phyloP scores from a whole-genome alignment of 768 basidiomycete species.

The Phylloporus sp. region DNA sequence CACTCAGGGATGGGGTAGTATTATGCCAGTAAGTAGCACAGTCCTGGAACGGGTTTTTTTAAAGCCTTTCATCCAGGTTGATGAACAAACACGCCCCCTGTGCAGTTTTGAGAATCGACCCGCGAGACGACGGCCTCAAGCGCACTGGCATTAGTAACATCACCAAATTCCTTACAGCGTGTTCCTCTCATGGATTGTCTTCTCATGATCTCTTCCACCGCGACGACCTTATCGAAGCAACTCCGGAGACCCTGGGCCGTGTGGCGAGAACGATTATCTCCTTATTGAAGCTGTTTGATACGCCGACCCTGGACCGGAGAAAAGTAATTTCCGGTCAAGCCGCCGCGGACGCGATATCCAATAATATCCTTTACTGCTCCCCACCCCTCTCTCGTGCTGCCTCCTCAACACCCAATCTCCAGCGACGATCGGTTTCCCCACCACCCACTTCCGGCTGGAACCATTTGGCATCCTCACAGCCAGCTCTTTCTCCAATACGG shows the following conservation, averaged over 20 bases:
- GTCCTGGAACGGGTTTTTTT: slow-evolving; percentile 5
- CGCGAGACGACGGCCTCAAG: slow-evolving; percentile 60
- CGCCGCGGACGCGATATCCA: slow-evolving; percentile 20
- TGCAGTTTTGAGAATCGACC: slow-evolving; percentile 56
- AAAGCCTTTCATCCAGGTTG: slow-evolving; percentile 42
- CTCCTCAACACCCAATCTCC: slow-evolving; percentile 61
- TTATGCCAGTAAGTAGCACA: slow-evolving; percentile 75
- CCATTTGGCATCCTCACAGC: slow-evolving; percentile 47
- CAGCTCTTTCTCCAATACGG: slow-evolving; percentile 45
- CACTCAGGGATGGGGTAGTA: slow-evolving; percentile 77
- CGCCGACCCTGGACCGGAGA: slow-evolving; percentile 40
- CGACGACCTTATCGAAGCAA: slow-evolving; percentile 62
- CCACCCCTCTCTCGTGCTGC: slow-evolving; percentile 38
- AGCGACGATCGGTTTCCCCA: slow-evolving; percentile 38
- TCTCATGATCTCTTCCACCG: slow-evolving; percentile 61
- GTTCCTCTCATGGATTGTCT: slow-evolving; percentile 59
- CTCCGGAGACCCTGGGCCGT: slow-evolving; percentile 57
- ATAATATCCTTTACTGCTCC: slow-evolving; percentile 35
- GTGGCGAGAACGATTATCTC: slow-evolving; percentile 73
- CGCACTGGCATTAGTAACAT: slow-evolving; percentile 65
- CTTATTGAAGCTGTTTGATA: slow-evolving; percentile 58
- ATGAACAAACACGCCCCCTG: slow-evolving; percentile 72
- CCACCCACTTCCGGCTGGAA: slow-evolving; percentile 34
- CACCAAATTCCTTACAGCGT: slow-evolving; percentile 73
- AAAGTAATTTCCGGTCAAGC: slow-evolving; percentile 43